These are phyloP conservation scores for Pleurotus djamor DNA, from an alignment of 768 basidiomycete species.

Conservation along the genomic window DNA sequence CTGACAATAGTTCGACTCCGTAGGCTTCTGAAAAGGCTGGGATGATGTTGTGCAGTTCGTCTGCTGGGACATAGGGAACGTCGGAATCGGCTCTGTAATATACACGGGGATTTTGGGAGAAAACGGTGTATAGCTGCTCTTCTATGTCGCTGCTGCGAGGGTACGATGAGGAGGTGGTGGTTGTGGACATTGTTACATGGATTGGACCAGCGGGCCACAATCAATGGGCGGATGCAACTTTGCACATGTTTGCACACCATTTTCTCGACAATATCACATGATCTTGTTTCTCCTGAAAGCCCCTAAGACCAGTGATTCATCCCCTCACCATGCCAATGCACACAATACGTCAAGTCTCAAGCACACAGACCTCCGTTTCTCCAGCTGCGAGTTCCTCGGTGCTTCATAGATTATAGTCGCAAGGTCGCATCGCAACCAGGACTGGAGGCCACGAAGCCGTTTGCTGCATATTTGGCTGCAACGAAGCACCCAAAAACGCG, in stretches of 20 bases:
- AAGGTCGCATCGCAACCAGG: too few relatives aligned
- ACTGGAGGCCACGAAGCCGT: too few relatives aligned
- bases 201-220: background rate
- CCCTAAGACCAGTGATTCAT: background rate
- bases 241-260: constrained; percentile 2
- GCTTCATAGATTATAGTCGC: too few relatives aligned
- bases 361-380: too few relatives aligned
- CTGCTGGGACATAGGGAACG: constrained; percentile 66
- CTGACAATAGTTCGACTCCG: constrained; percentile 61
- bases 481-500: too few relatives aligned
- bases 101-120: constrained; percentile 56
- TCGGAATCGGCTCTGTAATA: constrained; percentile 56
- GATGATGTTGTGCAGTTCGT: constrained; percentile 70
- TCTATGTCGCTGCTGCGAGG: constrained; percentile 74
- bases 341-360: too few relatives aligned
- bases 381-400: too few relatives aligned
- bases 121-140: constrained; percentile 64
- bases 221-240: background rate
- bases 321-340: too few relatives aligned
- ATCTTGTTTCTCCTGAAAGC: background rate
- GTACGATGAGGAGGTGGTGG: constrained; percentile 19
- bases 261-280: constrained; percentile 2
- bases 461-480: too few relatives aligned
- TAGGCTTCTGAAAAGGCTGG: constrained; percentile 59
- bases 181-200: constrained; percentile 6